phyloP scores from a whole-genome alignment of 129 eudicot species.

The Flaveria sonorensis region DNA sequence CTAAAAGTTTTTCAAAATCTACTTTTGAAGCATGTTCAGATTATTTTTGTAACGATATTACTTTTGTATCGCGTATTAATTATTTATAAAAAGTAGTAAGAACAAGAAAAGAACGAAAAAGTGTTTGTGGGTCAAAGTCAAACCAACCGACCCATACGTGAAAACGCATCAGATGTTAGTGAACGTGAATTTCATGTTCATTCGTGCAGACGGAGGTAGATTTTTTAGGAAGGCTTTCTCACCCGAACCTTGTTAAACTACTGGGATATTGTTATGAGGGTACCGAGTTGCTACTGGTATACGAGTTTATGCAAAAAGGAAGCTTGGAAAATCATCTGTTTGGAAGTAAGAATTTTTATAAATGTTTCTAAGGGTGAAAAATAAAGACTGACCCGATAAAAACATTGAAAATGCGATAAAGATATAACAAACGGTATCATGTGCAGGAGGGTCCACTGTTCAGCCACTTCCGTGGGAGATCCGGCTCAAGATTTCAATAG shows the following conservation, averaged over 20 bases:
- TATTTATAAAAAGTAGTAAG: background rate
- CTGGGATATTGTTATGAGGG: conserved; percentile 64
- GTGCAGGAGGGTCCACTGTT: conserved; percentile 53
- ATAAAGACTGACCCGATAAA: background rate
- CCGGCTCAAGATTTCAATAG: conserved; percentile 58
- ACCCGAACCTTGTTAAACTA: conserved; percentile 62
- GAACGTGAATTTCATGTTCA: conserved; percentile 11
- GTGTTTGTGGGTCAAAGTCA: conserved; percentile 3
- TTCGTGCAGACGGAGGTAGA: conserved; percentile 58
- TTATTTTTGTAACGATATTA: no score
- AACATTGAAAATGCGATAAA: background rate
- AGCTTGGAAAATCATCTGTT: conserved; percentile 70
- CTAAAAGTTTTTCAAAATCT: background rate
- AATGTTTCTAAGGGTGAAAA: background rate
- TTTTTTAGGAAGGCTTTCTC: conserved; percentile 61
- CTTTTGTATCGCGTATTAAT: background rate
- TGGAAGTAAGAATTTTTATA: conserved; percentile 45
- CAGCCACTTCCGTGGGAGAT: conserved; percentile 64
- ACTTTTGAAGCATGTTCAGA: background rate
- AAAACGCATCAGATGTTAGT: background rate
- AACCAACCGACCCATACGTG: background rate
- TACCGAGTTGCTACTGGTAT: conserved; percentile 54
- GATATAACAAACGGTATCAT: background rate
- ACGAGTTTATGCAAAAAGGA: conserved; percentile 69
- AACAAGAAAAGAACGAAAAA: background rate